Base-by-base conservation (phyloP, 306 rosid genomes). In the Dalbergia oliveri region DNA sequence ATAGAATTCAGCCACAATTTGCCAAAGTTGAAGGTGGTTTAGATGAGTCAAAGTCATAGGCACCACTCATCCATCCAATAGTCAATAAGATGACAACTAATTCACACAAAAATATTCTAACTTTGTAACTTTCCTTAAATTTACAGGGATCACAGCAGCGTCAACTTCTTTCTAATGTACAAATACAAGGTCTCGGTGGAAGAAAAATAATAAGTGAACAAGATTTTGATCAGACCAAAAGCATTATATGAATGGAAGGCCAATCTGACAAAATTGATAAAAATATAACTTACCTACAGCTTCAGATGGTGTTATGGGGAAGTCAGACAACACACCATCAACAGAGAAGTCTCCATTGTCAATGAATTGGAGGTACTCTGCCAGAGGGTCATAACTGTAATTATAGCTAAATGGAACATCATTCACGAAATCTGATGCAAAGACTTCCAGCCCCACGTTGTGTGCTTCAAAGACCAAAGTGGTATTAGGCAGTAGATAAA, bases 291-390 rank as follows among this genome's bases (percentile, higher is more conserved):
- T 81, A 91, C 99, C 90, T 69, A 86, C 84, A 84, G 94, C 91
- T 72, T 18, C 86, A 2, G 94, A 91, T 53, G 95, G 77, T 57
- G 93, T 87, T 69, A 88, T 58, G 43, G 97, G 97, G 79, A 91
- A 93, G 76, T 95, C 94, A 58, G 97, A 72, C 72, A 95, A 83
- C 65, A 93, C 84, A 47, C 99, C 97, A 60, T 93, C 97, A 81
- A 93, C 92, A 69, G 95, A 85, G 84, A 93, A 95, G 12, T 85
- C 64, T 2, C 85, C 95, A 21, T 89, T 85, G 84, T 95, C 97
- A 69, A 93, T 73, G 90, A 82, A 91, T 10, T 79, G 77, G 71
- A 95, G 84, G 90, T 65, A 85, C 84, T 95, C 96, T 6, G 95
- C 73, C 47, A 89, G 58, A 59, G 97, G 97, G 78, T 95, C 99